phyloP scores from a whole-genome alignment of 2,329 filamentous ascomycete genomes.

The Colletotrichum camelliae region DNA sequence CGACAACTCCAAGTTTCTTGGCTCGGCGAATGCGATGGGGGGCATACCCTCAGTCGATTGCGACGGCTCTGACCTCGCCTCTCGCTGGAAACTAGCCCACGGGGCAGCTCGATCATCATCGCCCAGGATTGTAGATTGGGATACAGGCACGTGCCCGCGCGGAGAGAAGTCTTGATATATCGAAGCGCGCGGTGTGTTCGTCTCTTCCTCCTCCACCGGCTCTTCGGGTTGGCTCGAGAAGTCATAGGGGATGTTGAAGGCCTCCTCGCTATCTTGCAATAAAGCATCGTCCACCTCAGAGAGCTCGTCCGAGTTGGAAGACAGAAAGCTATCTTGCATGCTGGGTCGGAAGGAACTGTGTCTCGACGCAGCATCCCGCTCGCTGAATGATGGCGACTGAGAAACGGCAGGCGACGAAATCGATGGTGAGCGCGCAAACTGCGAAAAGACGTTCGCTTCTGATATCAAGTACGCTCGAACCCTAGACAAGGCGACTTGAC shows the following conservation, averaged over 20 bases:
- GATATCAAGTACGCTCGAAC: constrained; percentile 71
- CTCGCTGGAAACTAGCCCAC: constrained; percentile 36
- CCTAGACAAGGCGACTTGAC: constrained; percentile 66
- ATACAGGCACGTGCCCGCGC: background rate
- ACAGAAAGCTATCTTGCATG: constrained; percentile 29
- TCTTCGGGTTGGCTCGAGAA: constrained; percentile 40
- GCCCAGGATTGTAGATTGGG: constrained; percentile 23
- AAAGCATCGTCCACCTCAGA: constrained; percentile 37
- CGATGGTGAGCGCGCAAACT: constrained; percentile 57
- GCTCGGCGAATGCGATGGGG: background rate
- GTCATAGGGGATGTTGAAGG: constrained; percentile 62
- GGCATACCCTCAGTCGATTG: constrained; percentile 22
- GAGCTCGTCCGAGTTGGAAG: constrained; percentile 35
- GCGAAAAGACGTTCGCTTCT: constrained; percentile 70
- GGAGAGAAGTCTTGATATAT: constrained; percentile 41
- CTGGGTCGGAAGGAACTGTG: constrained; percentile 24
- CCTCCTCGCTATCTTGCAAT: constrained; percentile 59
- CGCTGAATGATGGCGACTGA: constrained; percentile 46
- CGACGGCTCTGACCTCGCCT: constrained; percentile 41
- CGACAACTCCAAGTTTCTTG: constrained; percentile 7
- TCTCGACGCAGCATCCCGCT: constrained; percentile 28
- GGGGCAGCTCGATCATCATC: constrained; percentile 29
- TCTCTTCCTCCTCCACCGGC: constrained; percentile 39
- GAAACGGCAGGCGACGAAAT: constrained; percentile 59
- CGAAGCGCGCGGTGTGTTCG: constrained; percentile 61